A percentile compares a stretch with the other conserved stretches of the same genome.
Conservation (phyloP, 75 land plant species). For the Picea sitchensis region DNA sequence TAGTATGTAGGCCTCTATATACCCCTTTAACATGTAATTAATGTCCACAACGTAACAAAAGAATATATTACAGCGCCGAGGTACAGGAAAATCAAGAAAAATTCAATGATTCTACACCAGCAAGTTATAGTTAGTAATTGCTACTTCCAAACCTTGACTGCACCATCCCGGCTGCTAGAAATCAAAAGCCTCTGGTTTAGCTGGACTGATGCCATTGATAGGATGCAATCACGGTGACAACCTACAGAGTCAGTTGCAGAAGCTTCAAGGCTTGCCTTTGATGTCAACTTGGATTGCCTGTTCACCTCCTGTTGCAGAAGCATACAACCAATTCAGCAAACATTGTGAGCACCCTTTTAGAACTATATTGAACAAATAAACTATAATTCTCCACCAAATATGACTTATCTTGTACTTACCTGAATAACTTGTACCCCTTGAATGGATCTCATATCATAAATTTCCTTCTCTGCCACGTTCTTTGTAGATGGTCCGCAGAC, state of each 20-base stretch:
- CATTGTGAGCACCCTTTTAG: not conserved
- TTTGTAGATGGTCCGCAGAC: constrained; percentile 86
- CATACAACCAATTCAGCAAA: not conserved
- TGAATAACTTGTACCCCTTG: constrained; percentile 89
- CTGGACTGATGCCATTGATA: constrained; percentile 80
- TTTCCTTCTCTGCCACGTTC: constrained; percentile 44
- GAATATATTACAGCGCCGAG: not conserved
- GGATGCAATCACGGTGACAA: constrained; percentile 83
- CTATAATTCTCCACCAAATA: not conserved
- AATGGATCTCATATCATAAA: constrained; percentile 53
- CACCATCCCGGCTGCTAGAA: constrained; percentile 97
- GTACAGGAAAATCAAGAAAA: not conserved
- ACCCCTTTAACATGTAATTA: constrained; percentile 1
- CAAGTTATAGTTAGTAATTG: not conserved
- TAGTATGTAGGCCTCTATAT: not conserved
- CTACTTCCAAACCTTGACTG: constrained; percentile 97
- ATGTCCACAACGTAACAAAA: not conserved
- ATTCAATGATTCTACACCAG: not conserved
- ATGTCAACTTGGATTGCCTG: constrained; percentile 24
- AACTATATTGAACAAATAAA: not conserved
- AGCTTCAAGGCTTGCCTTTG: constrained; percentile 60
- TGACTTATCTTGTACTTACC: constrained; percentile 40
- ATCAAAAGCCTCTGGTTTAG: constrained; percentile 73
- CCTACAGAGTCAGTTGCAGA: constrained; percentile 96
- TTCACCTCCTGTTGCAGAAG: not conserved